Base-by-base conservation (phyloP, 2,329 filamentous ascomycete genomes). In the Venturia nashicola region DNA sequence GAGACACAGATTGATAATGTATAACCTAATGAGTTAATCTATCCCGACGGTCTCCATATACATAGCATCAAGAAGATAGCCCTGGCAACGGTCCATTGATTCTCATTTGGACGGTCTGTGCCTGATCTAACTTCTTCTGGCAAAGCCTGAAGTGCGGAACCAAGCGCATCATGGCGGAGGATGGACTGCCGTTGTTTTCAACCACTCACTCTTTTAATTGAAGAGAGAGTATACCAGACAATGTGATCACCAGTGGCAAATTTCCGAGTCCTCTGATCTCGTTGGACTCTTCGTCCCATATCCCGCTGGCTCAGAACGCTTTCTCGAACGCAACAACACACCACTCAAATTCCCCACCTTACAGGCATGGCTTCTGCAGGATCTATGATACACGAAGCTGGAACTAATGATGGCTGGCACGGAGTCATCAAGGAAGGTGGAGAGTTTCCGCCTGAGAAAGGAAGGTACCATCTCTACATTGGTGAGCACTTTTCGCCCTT, bases 401-500 rank as follows among this genome's bases (percentile, higher is more conserved):
- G 61, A 16, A 63, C 61, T 23, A 27, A 63, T 34, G 61, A 63
- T 59, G 46, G 61, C 27, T 63, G 61, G 61, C 48, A 63, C 42
- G 61, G 48, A 4, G 18, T 43, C 1, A 63, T 63, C 54, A 39
- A 46, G 16, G 76, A 84, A 0, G 86, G 83, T 54, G 87, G 90
- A 7, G 77, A 86, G 73, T 96, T 91, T 69, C 89, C 91, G 6
- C 83, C 91, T 0, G 93, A 97, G 77, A 90, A 90, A 76, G 90
- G 83, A 62, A 83, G 94, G 64, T 99, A 99, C 75, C 94, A 97
- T 77, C 85, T 99, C 70, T 99, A 93, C 73, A 87, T 96, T 68
- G 92, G 88, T 71, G 96, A 96, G 76, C 92, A 43, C 4, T 18
- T n/a, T 51, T 23, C 14, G 11, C 12, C n/a, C 3, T n/a, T 39